phyloP scores from a whole-genome alignment of 1,284 basidiomycete genomes.

The Ustilago hordei region DNA sequence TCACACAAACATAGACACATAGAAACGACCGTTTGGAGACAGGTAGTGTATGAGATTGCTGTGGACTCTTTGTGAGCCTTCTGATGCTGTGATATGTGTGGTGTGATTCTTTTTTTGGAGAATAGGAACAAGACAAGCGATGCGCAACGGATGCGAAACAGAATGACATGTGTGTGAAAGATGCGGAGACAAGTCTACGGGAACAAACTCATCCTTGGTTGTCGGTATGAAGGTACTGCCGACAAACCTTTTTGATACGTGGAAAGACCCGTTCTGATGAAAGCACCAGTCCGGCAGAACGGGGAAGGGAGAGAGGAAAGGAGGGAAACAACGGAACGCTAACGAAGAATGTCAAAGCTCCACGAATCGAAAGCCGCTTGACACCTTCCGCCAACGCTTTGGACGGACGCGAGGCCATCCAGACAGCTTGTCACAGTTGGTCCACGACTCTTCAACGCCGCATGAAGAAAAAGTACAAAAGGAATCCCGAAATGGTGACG shows the following conservation, averaged over 20 bases:
- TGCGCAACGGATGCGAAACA: slow-evolving; percentile 10
- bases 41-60: slow-evolving; percentile 54
- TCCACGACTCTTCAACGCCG: slow-evolving; percentile 25
- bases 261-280: slow-evolving; percentile 8
- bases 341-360: slow-evolving; percentile 23
- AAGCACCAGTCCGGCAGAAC: slow-evolving; percentile 15
- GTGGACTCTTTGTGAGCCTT: slow-evolving; percentile 54
- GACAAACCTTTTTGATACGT: slow-evolving; percentile 51
- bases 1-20: neutral
- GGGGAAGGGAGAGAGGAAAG: neutral
- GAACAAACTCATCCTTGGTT: slow-evolving; percentile 31
- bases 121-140: slow-evolving; percentile 18
- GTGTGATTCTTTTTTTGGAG: slow-evolving; percentile 31
- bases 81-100: slow-evolving; percentile 54
- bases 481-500: slow-evolving; percentile 48
- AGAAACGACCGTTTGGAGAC: slow-evolving; percentile 19
- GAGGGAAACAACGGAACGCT: slow-evolving; percentile 16
- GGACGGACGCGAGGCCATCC: slow-evolving; percentile 29
- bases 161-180: slow-evolving; percentile 9
- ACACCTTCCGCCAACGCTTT: slow-evolving; percentile 20
- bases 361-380: slow-evolving; percentile 39
- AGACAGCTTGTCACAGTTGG: slow-evolving; percentile 28
- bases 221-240: slow-evolving; percentile 14
- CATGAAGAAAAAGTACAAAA: slow-evolving; percentile 55
- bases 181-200: slow-evolving; percentile 44